Evolutionary conservation across 2,329 filamentous ascomycete species (phyloP), one percentile per base, ranked within the genome.

Genomic region (Onygenales sp.): DNA sequence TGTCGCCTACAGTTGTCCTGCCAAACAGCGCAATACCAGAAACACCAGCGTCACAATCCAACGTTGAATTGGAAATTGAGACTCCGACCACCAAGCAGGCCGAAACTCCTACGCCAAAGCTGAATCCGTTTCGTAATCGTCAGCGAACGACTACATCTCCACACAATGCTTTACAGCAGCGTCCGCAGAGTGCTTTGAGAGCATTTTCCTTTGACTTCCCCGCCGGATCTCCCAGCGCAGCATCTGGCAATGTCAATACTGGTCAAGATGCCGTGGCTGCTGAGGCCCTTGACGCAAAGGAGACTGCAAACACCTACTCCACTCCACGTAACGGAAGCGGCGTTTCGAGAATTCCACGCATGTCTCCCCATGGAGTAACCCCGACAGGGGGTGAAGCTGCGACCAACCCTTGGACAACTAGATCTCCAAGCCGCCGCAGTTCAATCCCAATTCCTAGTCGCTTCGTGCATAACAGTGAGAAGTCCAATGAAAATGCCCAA

Each of bases 361-460:
- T 56, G 27, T 59, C 58, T 27, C 57, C 58, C 11, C 51, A 53
- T 11, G 43, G 51, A 3, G 33, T 38, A 33, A 56, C 43, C 21
- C 36, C 39, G 27, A 11, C 41, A n/a, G 21, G 31, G 13, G 41
- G 35, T 13, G 53, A 48, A 47, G 41, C 17, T 43, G 41, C 9
- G n/a, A n/a, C 13, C 8, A 21, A n/a, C 7, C 31, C 32, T 17
- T 52, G 14, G 43, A 31, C 7, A 32, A 38, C 43, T 43, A 21
- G 4, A 32, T 55, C 57, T 27, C 54, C 53, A 14, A 52, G 14
- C 41, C 52, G 51, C 10, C 50, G 57, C 42, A 60, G 55, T 45
- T 56, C 57, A 3, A 60, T 60, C 33, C 58, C 58, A 11, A n/a
- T 57, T 21, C 57, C 58, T 27, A 54, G 38, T 14, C 53, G 58